Evolutionary conservation across 1,284 basidiomycete species (phyloP).

Genomic region (Tilletia indica): DNA sequence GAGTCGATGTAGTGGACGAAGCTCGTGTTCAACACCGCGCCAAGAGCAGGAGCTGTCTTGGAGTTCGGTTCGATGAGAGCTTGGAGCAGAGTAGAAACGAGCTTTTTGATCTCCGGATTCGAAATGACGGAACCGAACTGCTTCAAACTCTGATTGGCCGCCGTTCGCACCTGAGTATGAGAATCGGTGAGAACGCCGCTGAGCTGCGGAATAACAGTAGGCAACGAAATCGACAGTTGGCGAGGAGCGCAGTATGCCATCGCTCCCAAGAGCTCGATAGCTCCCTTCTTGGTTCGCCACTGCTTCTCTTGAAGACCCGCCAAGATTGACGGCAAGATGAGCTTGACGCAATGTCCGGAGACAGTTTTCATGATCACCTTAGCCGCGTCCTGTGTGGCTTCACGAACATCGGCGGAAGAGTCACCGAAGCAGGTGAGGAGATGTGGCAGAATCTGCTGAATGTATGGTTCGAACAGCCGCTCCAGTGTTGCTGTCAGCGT

Average conservation of each 20-base stretch:
- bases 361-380: slow-evolving; percentile 92
- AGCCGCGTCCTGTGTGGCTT: slow-evolving; percentile 89
- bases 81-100: slow-evolving; percentile 89
- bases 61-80: slow-evolving; percentile 88
- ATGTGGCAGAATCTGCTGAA: slow-evolving; percentile 79
- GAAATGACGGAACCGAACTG: slow-evolving; percentile 78
- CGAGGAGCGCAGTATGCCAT: slow-evolving; percentile 98
- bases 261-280: slow-evolving; percentile 94
- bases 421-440: slow-evolving; percentile 89
- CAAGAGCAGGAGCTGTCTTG: slow-evolving; percentile 81
- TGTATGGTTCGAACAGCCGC: slow-evolving; percentile 90
- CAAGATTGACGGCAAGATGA: slow-evolving; percentile 85
- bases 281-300: slow-evolving; percentile 97
- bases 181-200: slow-evolving; percentile 95
- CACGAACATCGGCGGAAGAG: slow-evolving; percentile 79
- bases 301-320: slow-evolving; percentile 95
- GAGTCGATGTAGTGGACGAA: slow-evolving; percentile 99
- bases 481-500: slow-evolving; percentile 77
- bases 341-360: slow-evolving; percentile 68
- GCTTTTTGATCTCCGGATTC: slow-evolving; percentile 75
- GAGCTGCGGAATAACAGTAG: slow-evolving; percentile 91
- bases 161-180: slow-evolving; percentile 87
- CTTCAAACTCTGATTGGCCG: slow-evolving; percentile 93
- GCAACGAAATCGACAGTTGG: slow-evolving; percentile 90
- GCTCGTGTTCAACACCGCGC: slow-evolving; percentile 82